These are phyloP conservation scores for Umbilicaria muhlenbergii DNA, from an alignment of 495 filamentous ascomycete species.

Conservation along the genomic window DNA sequence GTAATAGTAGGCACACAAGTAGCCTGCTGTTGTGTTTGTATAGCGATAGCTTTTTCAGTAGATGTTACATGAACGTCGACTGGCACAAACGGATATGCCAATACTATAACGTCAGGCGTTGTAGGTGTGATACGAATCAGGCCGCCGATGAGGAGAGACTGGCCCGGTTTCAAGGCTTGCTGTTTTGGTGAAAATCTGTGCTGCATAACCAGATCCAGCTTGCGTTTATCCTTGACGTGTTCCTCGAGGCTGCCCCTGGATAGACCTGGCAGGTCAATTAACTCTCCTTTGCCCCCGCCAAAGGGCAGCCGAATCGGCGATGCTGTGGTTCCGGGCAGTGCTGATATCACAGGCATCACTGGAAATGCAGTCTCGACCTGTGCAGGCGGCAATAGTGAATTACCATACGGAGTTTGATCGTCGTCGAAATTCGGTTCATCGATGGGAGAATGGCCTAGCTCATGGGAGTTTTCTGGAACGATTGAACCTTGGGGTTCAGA, in stretches of 20 bases:
- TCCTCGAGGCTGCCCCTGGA: conserved; percentile 52
- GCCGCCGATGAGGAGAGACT: conserved; percentile 69
- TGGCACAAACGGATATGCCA: conserved; percentile 67
- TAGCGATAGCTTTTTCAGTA: conserved; percentile 59
- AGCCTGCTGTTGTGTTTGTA: conserved; percentile 38
- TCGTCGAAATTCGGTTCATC: no score
- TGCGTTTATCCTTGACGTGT: conserved; percentile 48
- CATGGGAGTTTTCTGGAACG: not conserved
- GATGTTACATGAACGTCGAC: conserved; percentile 56
- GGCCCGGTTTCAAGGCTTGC: conserved; percentile 52
- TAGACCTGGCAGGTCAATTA: conserved; percentile 89
- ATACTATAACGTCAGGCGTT: conserved; percentile 41
- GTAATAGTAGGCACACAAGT: conserved; percentile 44
- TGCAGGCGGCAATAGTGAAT: conserved; percentile 54
- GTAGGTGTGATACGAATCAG: conserved; percentile 76
- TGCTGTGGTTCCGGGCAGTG: conserved; percentile 83
- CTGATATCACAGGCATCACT: conserved; percentile 65
- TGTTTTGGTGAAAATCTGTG: conserved; percentile 51
- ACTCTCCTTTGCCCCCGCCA: conserved; percentile 66
- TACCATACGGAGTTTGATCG: not conserved
- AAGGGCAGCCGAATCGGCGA: conserved; percentile 85
- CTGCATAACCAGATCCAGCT: conserved; percentile 58
- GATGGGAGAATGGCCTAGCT: not conserved
- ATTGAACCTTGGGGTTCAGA: no score
- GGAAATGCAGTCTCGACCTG: conserved; percentile 59